Evolutionary conservation across 768 basidiomycete species (phyloP).

Genomic region (Tylopilus rubrobrunneus): DNA sequence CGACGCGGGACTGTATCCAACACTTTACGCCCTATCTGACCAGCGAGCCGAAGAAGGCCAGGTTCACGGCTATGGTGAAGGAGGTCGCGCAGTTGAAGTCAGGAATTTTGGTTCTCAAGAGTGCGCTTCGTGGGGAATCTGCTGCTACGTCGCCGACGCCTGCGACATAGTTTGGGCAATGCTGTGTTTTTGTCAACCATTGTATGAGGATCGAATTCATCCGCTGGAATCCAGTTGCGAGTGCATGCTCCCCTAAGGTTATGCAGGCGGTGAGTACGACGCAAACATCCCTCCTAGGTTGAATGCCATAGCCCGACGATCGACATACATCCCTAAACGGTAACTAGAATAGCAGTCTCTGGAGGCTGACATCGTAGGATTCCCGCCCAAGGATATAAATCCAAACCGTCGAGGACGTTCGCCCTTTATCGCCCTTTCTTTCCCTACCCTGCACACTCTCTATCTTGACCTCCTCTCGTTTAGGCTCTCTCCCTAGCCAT

Average conservation of each 20-base stretch:
- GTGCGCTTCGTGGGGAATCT: conserved; percentile 34
- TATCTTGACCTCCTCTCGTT: conserved; percentile 34
- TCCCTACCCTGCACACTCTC: conserved; percentile 12
- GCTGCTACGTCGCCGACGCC: conserved; percentile 21
- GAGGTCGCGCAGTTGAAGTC: conserved; percentile 72
- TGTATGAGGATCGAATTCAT: conserved; percentile 18
- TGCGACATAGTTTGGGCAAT: conserved; percentile 20
- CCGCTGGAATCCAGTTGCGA: conserved; percentile 10
- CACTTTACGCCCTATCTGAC: conserved; percentile 75
- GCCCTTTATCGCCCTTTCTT: conserved; percentile 7
- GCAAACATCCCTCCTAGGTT: conserved; percentile 2
- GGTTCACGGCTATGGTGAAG: conserved; percentile 77
- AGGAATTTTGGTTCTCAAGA: conserved; percentile 57
- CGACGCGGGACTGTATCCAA: conserved; percentile 76
- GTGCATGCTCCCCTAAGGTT: background rate
- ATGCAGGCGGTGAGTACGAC: conserved; percentile 14
- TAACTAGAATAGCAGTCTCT: conserved; percentile 17
- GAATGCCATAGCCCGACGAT: conserved; percentile 15
- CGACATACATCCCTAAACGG: conserved; percentile 8
- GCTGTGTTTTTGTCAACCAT: conserved; percentile 13
- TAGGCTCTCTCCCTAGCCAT: conserved; percentile 33
- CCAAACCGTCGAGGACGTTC: background rate
- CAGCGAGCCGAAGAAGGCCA: conserved; percentile 62
- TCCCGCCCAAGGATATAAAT: conserved; percentile 24
- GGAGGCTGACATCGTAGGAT: conserved; percentile 27